phyloP scores from a whole-genome alignment of 257 asterid genomes.

The Gynochthodes officinalis region DNA sequence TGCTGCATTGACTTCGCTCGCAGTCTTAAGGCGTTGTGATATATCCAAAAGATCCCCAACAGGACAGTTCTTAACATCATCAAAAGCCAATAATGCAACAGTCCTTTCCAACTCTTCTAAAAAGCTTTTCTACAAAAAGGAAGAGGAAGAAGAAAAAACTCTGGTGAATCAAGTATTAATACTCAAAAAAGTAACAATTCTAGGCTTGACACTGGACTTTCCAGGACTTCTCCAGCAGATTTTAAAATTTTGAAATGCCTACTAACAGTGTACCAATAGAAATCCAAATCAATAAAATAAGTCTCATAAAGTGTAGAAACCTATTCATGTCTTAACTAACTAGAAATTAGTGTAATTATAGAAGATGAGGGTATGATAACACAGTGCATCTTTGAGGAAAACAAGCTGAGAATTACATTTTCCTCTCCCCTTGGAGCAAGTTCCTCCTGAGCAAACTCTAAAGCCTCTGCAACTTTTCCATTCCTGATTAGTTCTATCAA shows the following conservation, averaged over 20 bases:
- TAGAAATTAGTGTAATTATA: neutral
- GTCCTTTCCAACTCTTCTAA: slow-evolving; percentile 85
- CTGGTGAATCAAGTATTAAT: neutral
- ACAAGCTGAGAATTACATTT: slow-evolving; percentile 45
- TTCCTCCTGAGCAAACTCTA: slow-evolving; percentile 91
- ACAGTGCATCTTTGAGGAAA: neutral
- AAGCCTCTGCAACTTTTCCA: slow-evolving; percentile 75
- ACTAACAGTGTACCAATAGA: neutral
- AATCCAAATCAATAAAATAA: neutral
- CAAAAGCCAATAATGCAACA: slow-evolving; percentile 74
- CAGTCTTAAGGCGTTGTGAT: slow-evolving; percentile 81
- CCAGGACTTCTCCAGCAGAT: neutral
- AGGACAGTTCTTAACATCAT: slow-evolving; percentile 68
- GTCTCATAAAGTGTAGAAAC: neutral
- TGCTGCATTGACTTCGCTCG: slow-evolving; percentile 84
- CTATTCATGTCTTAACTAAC: neutral
- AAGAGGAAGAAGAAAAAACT: slow-evolving; percentile 1
- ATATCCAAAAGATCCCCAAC: slow-evolving; percentile 63
- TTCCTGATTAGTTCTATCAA: slow-evolving; percentile 76
- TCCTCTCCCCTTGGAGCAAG: slow-evolving; percentile 95
- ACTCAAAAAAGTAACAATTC: neutral
- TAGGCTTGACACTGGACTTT: neutral
- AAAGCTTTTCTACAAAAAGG: slow-evolving; percentile 52
- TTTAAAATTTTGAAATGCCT: neutral
- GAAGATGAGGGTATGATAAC: neutral